phyloP scores from a whole-genome alignment of 306 rosid genomes.

The Prosopis cineraria region DNA sequence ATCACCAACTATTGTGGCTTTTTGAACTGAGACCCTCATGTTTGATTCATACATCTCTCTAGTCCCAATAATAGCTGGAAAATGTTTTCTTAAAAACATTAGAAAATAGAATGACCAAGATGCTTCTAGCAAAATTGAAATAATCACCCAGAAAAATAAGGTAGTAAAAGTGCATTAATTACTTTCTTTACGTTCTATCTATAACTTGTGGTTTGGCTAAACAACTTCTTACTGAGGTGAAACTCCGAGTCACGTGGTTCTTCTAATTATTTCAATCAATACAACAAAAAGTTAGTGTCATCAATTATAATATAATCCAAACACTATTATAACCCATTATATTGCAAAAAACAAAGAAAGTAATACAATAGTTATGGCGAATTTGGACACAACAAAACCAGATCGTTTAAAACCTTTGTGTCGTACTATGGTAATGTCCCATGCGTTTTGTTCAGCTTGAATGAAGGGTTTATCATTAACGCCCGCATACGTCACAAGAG shows the following conservation, averaged over 20 bases:
- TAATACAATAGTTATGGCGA: background rate
- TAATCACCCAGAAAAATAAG: background rate
- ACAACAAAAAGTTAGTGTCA: background rate
- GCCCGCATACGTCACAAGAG: background rate
- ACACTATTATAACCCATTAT: background rate
- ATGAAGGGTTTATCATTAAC: background rate
- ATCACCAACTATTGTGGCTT: too few relatives aligned
- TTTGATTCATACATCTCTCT: too few relatives aligned
- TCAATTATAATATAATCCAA: background rate
- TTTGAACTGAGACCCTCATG: too few relatives aligned
- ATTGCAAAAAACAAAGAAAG: background rate
- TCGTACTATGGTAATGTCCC: background rate
- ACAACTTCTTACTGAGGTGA: background rate
- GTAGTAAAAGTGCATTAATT: background rate
- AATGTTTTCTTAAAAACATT: too few relatives aligned
- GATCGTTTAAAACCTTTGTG: background rate
- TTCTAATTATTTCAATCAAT: background rate
- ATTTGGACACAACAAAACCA: background rate
- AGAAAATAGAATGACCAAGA: background rate
- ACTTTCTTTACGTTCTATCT: background rate
- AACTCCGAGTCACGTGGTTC: background rate
- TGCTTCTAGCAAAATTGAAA: background rate
- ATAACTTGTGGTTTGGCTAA: background rate
- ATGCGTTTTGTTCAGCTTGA: background rate
- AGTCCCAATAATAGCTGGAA: background rate